These are phyloP conservation scores for Halophytophthora polymorphica DNA, from an alignment of 352 stramenopile genomes.

Conservation along the genomic window DNA sequence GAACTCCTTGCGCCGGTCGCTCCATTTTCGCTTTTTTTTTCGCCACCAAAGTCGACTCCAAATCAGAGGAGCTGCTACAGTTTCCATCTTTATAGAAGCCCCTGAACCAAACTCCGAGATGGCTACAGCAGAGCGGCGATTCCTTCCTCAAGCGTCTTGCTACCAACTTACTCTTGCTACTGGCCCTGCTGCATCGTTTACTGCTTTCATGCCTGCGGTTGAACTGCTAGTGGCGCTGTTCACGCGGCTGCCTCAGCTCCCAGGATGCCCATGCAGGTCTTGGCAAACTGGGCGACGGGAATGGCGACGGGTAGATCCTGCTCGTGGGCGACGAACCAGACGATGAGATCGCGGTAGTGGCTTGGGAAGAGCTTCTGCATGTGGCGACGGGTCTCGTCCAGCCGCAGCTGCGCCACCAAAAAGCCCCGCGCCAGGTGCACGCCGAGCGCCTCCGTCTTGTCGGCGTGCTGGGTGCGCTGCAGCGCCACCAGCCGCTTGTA, in stretches of 20 bases:
- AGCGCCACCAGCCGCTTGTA: conserved; percentile 57
- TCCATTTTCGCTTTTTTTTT: background rate
- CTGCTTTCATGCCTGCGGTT: no score
- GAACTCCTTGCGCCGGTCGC: background rate
- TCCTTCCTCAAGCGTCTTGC: no score
- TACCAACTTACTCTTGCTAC: no score
- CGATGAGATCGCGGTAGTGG: conserved; percentile 60
- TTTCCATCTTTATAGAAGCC: no score
- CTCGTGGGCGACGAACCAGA: conserved; percentile 33
- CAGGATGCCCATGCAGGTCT: conserved; percentile 40
- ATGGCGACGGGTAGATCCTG: conserved; percentile 34
- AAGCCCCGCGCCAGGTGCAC: conserved; percentile 38
- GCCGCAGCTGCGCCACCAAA: conserved; percentile 39
- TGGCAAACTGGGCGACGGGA: conserved; percentile 29
- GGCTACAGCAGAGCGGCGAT: no score
- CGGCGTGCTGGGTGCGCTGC: conserved; percentile 43
- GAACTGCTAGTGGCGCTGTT: conserved; percentile 5
- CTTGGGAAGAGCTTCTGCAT: conserved; percentile 47
- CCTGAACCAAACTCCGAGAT: no score
- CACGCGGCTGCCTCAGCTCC: conserved; percentile 23
- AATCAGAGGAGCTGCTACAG: no score
- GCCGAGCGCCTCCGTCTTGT: conserved; percentile 23
- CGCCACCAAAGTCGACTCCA: no score
- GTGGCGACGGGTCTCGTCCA: conserved; percentile 44
- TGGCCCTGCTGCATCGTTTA: no score